phyloP scores from a whole-genome alignment of 1,284 basidiomycete genomes.

The Marasmius sp. region DNA sequence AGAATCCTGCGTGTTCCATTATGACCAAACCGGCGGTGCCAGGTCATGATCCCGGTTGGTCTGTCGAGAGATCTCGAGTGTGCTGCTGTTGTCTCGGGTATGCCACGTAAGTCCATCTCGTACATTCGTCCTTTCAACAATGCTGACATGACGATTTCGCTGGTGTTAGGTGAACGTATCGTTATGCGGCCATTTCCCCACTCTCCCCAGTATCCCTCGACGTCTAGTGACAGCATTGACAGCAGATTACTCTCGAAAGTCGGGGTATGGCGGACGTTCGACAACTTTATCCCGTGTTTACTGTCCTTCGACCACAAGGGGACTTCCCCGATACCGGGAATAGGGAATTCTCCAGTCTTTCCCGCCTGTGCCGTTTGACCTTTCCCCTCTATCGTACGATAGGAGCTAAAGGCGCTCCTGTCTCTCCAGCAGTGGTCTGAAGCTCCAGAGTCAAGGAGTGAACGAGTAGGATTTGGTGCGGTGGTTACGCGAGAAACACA shows the following conservation, averaged over 20 bases:
- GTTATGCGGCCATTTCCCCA: neutral
- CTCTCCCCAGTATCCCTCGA: neutral
- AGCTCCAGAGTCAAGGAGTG: neutral
- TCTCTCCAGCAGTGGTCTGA: neutral
- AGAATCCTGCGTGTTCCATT: neutral
- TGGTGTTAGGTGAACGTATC: neutral
- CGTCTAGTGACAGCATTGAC: neutral
- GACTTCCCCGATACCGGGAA: too few relatives aligned
- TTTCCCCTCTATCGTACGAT: neutral
- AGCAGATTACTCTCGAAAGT: neutral
- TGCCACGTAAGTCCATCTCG: neutral
- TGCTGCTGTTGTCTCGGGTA: neutral
- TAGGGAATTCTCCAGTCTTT: too few relatives aligned
- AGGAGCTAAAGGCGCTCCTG: neutral
- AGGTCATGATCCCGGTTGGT: constrained; percentile 1
- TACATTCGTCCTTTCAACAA: neutral
- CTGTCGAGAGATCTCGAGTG: constrained; percentile 2
- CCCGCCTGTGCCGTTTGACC: neutral
- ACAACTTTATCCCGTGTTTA: neutral
- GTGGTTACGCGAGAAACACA: neutral
- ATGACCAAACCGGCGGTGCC: constrained; percentile 8
- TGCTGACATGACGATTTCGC: neutral
- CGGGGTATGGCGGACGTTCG: neutral
- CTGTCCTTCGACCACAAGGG: neutral
- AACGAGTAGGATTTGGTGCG: neutral